A percentile compares a stretch with the other conserved stretches of the same genome.
Evolutionary conservation across 768 basidiomycete genomes (phyloP).

Genomic region (Suillus occidentalis): DNA sequence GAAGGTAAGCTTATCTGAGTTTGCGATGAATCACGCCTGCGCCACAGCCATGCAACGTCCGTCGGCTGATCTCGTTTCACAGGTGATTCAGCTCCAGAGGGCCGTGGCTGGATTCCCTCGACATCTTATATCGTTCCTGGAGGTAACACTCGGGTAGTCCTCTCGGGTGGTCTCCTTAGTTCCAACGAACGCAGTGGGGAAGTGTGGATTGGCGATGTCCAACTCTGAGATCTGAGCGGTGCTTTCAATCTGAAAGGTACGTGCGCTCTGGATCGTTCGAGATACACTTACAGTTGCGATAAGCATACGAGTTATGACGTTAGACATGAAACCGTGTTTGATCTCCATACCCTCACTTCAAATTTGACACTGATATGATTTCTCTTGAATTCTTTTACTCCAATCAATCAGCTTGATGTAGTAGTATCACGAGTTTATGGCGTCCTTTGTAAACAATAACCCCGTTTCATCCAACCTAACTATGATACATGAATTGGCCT

Average conservation of each 20-base stretch:
- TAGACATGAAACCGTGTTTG: neutral
- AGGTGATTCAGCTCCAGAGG: constrained; percentile 24
- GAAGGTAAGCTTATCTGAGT: constrained; percentile 7
- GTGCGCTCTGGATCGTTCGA: neutral
- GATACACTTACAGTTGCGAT: neutral
- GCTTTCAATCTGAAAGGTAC: neutral
- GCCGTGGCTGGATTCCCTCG: constrained; percentile 45
- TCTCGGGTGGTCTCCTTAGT: constrained; percentile 42
- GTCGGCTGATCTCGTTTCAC: neutral
- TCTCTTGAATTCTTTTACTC: neutral
- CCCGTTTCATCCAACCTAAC: neutral
- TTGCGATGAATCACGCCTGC: neutral
- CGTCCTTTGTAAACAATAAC: neutral
- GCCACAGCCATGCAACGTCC: neutral
- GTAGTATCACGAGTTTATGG: neutral
- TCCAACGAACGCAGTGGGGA: constrained; percentile 42
- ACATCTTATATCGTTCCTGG: constrained; percentile 24
- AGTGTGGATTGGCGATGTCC: constrained; percentile 40
- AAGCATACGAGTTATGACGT: neutral
- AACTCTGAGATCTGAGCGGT: constrained; percentile 17
- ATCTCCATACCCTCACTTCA: neutral
- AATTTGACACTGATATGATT: neutral
- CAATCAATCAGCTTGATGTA: neutral
- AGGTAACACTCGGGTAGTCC: constrained; percentile 28
- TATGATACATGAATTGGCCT: neutral